phyloP scores from a whole-genome alignment of 495 filamentous ascomycete genomes.

The Amniculicola lignicola region DNA sequence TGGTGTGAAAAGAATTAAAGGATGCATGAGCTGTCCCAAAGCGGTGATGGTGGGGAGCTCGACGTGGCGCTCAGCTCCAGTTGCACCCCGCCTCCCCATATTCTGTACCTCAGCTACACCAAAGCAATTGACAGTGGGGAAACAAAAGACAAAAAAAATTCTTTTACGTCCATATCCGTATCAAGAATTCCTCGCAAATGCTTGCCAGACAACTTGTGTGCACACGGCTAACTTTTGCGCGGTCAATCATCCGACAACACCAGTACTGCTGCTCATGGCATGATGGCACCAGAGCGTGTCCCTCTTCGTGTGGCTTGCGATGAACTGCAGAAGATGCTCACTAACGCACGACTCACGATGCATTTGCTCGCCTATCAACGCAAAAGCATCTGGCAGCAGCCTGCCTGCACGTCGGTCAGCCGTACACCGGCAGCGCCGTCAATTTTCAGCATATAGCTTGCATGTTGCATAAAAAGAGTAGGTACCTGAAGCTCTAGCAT shows the following conservation, averaged over 20 bases:
- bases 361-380: neutral
- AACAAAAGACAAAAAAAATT: too few species aligned
- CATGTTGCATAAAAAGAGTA: too few species aligned
- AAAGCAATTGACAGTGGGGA: neutral
- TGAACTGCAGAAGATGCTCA: neutral
- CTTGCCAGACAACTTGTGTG: neutral
- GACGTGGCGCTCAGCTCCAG: conserved; percentile 5
- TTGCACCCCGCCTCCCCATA: conserved; percentile 1
- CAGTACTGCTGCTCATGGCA: neutral
- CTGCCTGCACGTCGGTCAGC: neutral
- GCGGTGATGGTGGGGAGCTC: neutral
- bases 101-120: neutral
- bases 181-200: too few species aligned
- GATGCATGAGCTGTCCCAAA: neutral
- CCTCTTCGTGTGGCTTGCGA: conserved; percentile 1
- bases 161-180: too few species aligned
- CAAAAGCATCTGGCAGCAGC: neutral
- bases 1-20: neutral
- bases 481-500: neutral
- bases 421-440: neutral
- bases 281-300: neutral
- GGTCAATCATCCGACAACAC: neutral
- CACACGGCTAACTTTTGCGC: neutral
- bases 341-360: neutral
- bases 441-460: neutral